Percentiles rank a stretch among this genome's conserved stretches.
These are phyloP conservation scores for Fusarium illudens DNA, from an alignment of 2,329 filamentous ascomycete species.

Conservation along the genomic window DNA sequence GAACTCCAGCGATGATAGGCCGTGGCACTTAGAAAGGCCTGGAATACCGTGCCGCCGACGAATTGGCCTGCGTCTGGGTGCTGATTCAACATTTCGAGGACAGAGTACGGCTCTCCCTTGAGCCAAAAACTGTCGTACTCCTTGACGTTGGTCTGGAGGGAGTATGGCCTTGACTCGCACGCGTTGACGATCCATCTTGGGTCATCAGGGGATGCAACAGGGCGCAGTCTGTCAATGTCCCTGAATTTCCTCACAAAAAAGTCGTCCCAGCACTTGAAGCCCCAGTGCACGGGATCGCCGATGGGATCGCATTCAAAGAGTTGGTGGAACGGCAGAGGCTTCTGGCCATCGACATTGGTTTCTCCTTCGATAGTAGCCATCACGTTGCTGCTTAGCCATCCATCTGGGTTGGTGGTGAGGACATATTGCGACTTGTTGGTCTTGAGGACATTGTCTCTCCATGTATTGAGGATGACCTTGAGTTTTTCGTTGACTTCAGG, in stretches of 20 bases:
- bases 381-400: slow-evolving; percentile 6
- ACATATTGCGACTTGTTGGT: background rate
- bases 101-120: slow-evolving; percentile 70
- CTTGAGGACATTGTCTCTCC: slow-evolving; percentile 7
- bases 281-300: background rate
- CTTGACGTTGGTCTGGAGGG: slow-evolving; percentile 56
- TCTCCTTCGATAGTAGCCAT: background rate
- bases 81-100: slow-evolving; percentile 65
- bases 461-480: background rate
- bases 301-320: slow-evolving; percentile 10
- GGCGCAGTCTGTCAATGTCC: background rate
- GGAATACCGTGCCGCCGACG: slow-evolving; percentile 69
- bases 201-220: background rate
- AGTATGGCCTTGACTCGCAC: slow-evolving; percentile 63
- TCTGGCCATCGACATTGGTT: slow-evolving; percentile 1
- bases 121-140: slow-evolving; percentile 70
- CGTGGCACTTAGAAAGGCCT: slow-evolving; percentile 70
- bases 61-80: slow-evolving; percentile 60
- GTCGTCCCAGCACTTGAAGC: slow-evolving; percentile 6
- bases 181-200: slow-evolving; percentile 10
- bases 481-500: background rate
- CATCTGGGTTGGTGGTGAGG: background rate
- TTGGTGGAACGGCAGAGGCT: background rate
- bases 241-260: slow-evolving; percentile 17
- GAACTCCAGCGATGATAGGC: slow-evolving; percentile 75